These are phyloP conservation scores for Cryptococcus sp. DNA, from an alignment of 1,284 basidiomycete species.

Conservation along the genomic window DNA sequence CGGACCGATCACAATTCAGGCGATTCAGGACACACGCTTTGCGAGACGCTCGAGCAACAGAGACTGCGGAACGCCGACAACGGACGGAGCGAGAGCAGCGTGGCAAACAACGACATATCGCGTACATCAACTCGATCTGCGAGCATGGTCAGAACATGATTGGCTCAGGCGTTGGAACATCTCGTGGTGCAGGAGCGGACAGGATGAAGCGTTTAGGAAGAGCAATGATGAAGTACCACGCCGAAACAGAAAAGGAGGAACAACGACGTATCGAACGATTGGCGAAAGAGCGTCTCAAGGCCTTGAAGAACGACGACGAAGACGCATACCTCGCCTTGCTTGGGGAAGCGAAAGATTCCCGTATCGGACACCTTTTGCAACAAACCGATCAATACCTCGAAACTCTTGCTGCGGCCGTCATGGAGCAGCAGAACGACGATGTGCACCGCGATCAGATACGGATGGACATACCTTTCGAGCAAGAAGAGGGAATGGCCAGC, in stretches of 20 bases:
- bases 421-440: conserved; percentile 87
- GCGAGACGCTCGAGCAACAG: conserved; percentile 86
- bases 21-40: conserved; percentile 83
- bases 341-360: conserved; percentile 98
- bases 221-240: conserved; percentile 55
- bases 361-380: conserved; percentile 92
- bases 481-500: conserved; percentile 71
- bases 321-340: conserved; percentile 99
- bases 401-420: conserved; percentile 90
- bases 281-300: conserved; percentile 97
- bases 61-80: conserved; percentile 88
- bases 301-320: conserved; percentile 97
- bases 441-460: conserved; percentile 40
- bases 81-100: conserved; percentile 87
- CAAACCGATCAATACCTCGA: conserved; percentile 97
- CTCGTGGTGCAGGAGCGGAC: conserved; percentile 48
- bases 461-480: conserved; percentile 55
- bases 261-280: conserved; percentile 81
- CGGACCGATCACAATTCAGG: conserved; percentile 90
- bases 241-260: conserved; percentile 59
- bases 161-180: conserved; percentile 55
- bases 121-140: conserved; percentile 87
- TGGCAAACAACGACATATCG: conserved; percentile 94
- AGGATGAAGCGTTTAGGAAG: conserved; percentile 53
- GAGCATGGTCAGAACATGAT: conserved; percentile 77